Percentiles rank a stretch among this genome's conserved stretches.
Conservation (phyloP, 352 stramenopile genomes). For the Blastocystis sp. region DNA sequence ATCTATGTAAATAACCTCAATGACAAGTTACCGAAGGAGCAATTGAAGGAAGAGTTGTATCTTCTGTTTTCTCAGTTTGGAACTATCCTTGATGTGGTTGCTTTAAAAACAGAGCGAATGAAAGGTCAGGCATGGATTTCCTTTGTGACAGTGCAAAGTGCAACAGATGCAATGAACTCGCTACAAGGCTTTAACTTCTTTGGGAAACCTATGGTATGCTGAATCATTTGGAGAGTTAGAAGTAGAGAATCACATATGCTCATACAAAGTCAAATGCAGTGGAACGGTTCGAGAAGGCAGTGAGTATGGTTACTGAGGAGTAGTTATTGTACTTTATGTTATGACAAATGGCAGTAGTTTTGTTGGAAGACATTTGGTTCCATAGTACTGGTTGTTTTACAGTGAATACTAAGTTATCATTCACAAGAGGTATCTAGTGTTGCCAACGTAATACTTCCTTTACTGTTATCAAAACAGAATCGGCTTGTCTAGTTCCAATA, state of each 20-base stretch:
- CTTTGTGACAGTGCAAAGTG: constrained; percentile 27
- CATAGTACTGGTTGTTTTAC: too few species aligned
- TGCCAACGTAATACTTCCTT: too few species aligned
- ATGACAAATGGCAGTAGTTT: too few species aligned
- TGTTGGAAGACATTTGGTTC: too few species aligned
- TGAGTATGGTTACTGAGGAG: background rate
- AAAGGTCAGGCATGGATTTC: constrained; percentile 56
- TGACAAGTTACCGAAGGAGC: constrained; percentile 56
- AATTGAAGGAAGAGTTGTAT: constrained; percentile 51
- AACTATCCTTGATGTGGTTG: constrained; percentile 45
- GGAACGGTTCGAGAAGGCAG: constrained; percentile 53
- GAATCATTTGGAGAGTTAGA: background rate
- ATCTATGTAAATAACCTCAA: constrained; percentile 65
- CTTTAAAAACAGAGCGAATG: constrained; percentile 55
- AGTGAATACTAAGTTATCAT: too few species aligned
- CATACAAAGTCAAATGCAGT: constrained; percentile 62
- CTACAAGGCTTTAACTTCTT: constrained; percentile 62
- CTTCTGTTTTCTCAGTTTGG: constrained; percentile 62
- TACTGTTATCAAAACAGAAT: too few species aligned
- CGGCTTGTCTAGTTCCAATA: too few species aligned
- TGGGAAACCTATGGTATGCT: constrained; percentile 54
- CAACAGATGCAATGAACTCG: constrained; percentile 45
- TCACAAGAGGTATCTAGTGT: too few species aligned
- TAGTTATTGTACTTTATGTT: background rate
- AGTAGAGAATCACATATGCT: constrained; percentile 30